A percentile compares a stretch with the other conserved stretches of the same genome.
Evolutionary conservation across 2,329 filamentous ascomycete genomes (phyloP).

Genomic region (Alternaria gansuensis): DNA sequence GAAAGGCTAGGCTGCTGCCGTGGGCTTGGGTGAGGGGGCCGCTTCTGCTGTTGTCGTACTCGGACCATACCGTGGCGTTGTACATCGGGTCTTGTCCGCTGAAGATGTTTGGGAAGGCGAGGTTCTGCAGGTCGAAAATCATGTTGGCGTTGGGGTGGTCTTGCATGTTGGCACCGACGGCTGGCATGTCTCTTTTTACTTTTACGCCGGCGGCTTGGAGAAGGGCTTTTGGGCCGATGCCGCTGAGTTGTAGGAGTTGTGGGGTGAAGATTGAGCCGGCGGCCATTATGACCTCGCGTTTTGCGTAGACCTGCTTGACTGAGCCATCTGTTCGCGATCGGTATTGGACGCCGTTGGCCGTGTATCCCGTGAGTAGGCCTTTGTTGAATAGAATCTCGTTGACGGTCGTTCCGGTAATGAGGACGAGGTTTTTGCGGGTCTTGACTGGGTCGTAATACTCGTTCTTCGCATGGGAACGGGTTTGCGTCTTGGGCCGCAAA

Average conservation of each 20-base stretch:
- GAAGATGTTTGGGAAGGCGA: slow-evolving; percentile 31
- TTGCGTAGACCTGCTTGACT: slow-evolving; percentile 33
- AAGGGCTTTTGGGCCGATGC: slow-evolving; percentile 39
- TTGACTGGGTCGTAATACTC: slow-evolving; percentile 39
- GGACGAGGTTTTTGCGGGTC: slow-evolving; percentile 34
- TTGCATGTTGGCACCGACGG: slow-evolving; percentile 48
- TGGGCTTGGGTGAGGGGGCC: slow-evolving; percentile 43
- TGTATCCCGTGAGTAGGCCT: slow-evolving; percentile 24
- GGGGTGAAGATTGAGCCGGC: slow-evolving; percentile 66
- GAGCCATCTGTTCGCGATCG: slow-evolving; percentile 32
- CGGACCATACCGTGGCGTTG: slow-evolving; percentile 36
- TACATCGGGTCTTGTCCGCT: slow-evolving; percentile 36
- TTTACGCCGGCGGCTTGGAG: slow-evolving; percentile 36
- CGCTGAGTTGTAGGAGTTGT: slow-evolving; percentile 57
- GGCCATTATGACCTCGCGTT: slow-evolving; percentile 66
- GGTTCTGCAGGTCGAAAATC: slow-evolving; percentile 35
- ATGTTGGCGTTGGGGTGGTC: slow-evolving; percentile 41
- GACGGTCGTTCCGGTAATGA: slow-evolving; percentile 35
- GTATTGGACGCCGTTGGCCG: slow-evolving; percentile 35
- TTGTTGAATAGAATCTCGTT: slow-evolving; percentile 39
- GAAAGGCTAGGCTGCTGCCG: slow-evolving; percentile 36
- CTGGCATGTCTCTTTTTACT: slow-evolving; percentile 40
- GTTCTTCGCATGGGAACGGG: slow-evolving; percentile 47
- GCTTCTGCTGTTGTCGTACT: slow-evolving; percentile 39
- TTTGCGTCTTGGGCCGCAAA: slow-evolving; percentile 38